These are phyloP conservation scores for Cryptococcus hybrid DNA, from an alignment of 1,284 basidiomycete genomes.

Conservation along the genomic window DNA sequence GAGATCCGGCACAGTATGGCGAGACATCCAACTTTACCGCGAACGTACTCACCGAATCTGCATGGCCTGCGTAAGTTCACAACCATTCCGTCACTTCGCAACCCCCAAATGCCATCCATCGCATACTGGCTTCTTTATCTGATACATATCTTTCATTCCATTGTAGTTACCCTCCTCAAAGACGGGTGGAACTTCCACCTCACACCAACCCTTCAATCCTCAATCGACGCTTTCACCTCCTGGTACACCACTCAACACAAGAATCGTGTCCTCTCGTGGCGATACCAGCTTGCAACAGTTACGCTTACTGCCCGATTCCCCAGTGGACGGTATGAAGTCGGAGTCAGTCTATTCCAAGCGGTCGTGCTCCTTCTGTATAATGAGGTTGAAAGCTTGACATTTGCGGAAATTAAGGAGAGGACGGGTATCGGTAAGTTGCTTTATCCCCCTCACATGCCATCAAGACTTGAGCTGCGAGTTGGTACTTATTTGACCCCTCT, in stretches of 20 bases:
- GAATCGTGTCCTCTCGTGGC: slow-evolving; percentile 72
- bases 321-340: slow-evolving; percentile 75
- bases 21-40: slow-evolving; percentile 48
- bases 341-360: slow-evolving; percentile 87
- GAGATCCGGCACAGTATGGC: slow-evolving; percentile 46
- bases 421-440: slow-evolving; percentile 69
- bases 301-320: slow-evolving; percentile 69
- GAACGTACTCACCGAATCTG: slow-evolving; percentile 57
- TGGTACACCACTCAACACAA: slow-evolving; percentile 77
- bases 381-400: slow-evolving; percentile 58
- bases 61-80: slow-evolving; percentile 55
- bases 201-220: slow-evolving; percentile 63
- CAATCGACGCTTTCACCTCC: slow-evolving; percentile 60
- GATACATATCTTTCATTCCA: too few species aligned
- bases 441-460: neutral
- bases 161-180: slow-evolving; percentile 36
- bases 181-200: slow-evolving; percentile 45
- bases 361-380: slow-evolving; percentile 91
- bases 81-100: neutral
- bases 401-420: slow-evolving; percentile 65
- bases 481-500: neutral
- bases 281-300: slow-evolving; percentile 76
- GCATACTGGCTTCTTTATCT: neutral
- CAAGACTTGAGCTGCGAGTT: neutral
- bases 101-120: neutral